Conservation (phyloP, 1,139 yeast species). For the Arxiozyma slooffiae region DNA sequence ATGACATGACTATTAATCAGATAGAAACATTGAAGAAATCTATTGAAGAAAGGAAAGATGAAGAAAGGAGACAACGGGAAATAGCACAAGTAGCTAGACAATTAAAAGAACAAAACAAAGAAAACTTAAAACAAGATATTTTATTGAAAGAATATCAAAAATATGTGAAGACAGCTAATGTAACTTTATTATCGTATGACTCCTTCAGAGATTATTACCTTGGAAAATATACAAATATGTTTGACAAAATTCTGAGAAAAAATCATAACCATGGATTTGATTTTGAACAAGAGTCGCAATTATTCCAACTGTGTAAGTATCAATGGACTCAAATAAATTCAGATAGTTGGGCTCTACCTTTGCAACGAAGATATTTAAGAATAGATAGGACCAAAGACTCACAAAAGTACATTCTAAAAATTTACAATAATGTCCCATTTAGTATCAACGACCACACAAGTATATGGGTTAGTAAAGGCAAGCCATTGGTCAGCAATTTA, state of each 20-base stretch:
- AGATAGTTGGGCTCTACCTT: conserved; percentile 23
- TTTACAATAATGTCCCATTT: neutral
- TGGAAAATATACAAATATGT: neutral
- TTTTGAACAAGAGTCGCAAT: conserved; percentile 12
- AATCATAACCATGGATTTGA: neutral
- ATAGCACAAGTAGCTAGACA: neutral
- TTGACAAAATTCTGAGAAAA: neutral
- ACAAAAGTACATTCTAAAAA: neutral
- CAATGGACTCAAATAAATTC: conserved; percentile 26
- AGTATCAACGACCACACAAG: neutral
- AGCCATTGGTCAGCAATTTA: neutral
- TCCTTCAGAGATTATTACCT: conserved; percentile 23
- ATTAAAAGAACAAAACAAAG: neutral
- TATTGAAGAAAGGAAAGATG: conserved; percentile 2
- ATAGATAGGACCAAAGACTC: neutral
- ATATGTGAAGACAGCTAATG: conserved; percentile 8
- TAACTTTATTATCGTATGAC: conserved; percentile 28
- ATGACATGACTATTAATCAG: neutral
- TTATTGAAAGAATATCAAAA: conserved; percentile 4
- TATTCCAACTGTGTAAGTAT: conserved; percentile 19
- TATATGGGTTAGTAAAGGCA: neutral
- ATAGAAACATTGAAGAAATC: neutral
- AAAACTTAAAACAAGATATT: conserved; percentile 2
- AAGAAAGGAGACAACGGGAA: conserved; percentile 1
- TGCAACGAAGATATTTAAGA: conserved; percentile 5